phyloP scores from a whole-genome alignment of 2,329 filamentous ascomycete genomes.

The Epichloe glyceriae region DNA sequence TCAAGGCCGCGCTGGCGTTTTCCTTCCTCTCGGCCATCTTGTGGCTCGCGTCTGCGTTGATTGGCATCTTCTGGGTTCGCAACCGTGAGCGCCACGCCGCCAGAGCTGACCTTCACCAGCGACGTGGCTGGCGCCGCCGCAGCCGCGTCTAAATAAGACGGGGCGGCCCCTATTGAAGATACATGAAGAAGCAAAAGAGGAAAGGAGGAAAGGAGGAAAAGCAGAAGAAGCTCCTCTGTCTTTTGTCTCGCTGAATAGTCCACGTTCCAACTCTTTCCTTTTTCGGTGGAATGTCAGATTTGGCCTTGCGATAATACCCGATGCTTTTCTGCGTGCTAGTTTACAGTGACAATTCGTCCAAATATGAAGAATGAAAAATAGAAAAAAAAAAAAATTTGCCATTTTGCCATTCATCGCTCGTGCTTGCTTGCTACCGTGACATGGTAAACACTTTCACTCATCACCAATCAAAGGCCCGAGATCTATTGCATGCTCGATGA shows the following conservation, averaged over 20 bases:
- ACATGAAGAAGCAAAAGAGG: not conserved
- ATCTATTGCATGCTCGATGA: no score
- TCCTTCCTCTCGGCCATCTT: constrained; percentile 56
- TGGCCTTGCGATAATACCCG: not conserved
- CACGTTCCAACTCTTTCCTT: not conserved
- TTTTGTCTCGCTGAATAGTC: not conserved
- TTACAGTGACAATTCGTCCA: no score
- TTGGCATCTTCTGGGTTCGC: constrained; percentile 43
- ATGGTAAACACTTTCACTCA: no score
- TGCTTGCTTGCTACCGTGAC: no score
- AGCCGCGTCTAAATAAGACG: constrained; percentile 24
- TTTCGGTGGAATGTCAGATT: not conserved
- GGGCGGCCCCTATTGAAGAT: no score
- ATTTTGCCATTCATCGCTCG: not conserved
- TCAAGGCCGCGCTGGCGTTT: constrained; percentile 61
- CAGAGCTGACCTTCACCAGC: constrained; percentile 16
- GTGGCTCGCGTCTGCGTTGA: constrained; percentile 52
- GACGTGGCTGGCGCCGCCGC: constrained; percentile 30
- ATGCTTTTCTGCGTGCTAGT: not conserved
- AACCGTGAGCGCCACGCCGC: constrained; percentile 22
- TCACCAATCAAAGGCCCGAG: no score
- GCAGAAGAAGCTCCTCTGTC: not conserved
- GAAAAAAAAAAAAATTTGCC: no score
- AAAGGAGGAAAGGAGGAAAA: not conserved
- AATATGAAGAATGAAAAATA: no score